phyloP scores from a whole-genome alignment of 2,329 filamentous ascomycete genomes.

The Penicillium sp. region DNA sequence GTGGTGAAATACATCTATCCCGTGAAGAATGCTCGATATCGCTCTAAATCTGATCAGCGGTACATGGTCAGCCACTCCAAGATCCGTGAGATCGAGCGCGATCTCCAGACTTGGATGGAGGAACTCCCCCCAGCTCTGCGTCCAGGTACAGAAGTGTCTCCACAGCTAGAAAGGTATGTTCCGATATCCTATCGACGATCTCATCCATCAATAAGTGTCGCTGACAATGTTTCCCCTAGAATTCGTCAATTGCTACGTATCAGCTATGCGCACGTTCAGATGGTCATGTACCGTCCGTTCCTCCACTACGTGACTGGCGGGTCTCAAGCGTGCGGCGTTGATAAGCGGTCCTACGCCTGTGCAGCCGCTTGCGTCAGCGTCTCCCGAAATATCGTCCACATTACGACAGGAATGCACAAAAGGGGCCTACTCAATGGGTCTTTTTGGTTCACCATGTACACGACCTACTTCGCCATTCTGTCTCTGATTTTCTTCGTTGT shows the following conservation, averaged over 20 bases:
- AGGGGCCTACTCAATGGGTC: conserved; percentile 59
- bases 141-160: conserved; percentile 71
- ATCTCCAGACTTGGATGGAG: conserved; percentile 62
- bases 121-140: conserved; percentile 71
- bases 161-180: conserved; percentile 70
- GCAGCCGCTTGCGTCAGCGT: conserved; percentile 65
- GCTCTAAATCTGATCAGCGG: conserved; percentile 50
- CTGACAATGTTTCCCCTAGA: conserved; percentile 4
- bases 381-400: conserved; percentile 64
- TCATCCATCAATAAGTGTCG: not conserved
- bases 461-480: conserved; percentile 64
- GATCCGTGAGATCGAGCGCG: conserved; percentile 62
- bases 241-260: conserved; percentile 61
- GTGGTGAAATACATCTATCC: conserved; percentile 64
- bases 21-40: conserved; percentile 51
- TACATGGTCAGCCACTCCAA: conserved; percentile 63
- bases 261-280: conserved; percentile 62
- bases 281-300: conserved; percentile 64
- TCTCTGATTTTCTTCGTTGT: conserved; percentile 63
- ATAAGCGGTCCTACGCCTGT: conserved; percentile 63
- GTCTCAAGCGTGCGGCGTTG: conserved; percentile 51
- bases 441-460: conserved; percentile 68
- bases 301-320: conserved; percentile 60
- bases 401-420: conserved; percentile 63
- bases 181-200: conserved; percentile 3